Base-by-base conservation (phyloP, 1,284 basidiomycete species). In the Apiotrichum brassicae region DNA sequence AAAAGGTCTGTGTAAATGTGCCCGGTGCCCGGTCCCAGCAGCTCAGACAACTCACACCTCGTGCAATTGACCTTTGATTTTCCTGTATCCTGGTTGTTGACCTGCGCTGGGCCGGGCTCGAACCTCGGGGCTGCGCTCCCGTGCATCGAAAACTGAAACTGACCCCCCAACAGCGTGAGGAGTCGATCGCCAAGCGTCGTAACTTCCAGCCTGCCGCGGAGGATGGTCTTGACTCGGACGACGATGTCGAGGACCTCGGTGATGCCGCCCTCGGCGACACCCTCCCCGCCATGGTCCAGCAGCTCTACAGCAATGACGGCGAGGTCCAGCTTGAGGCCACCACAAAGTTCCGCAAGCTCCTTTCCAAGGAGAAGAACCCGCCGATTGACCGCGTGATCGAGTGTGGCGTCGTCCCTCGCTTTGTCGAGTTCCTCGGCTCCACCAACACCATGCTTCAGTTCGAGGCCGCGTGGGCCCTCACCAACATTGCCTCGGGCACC, bases 351-450 rank as follows among this genome's bases (percentile, higher is more conserved):
- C 84, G 95, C 69, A 99, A 98, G 72, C 79, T 95, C 40, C 82
- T 98, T 53, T 97, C 94, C 62, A 99, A 99, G 79, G 94, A 99
- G 78, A 94, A 93, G 79, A 99, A 97, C 73, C 94, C 94, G 33
- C 94, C 94, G n/a, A 99, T 99, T 72, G 95, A 98, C 75, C 85
- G 85, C 68, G 95, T 99, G 62, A 98, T 99, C 72, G 89, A 92
- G 65, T 95, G 92, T 74, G 88, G 90, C 54, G 94, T 99, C 46
- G 91, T 99, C 32, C 87, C 91, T 53, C 88, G 94, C 54, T 98
- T 99, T 64, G 95, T 98, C 53, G 85, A 97, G 73, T 98, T 97
- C 75, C 78, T 99, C 60, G 80, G 82, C 61, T 84, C 79, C 59
- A 83, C 84, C 50, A 87, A 94, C 73, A 85, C 89, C 45, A 94